These are phyloP conservation scores for Solanum rostratum DNA, from an alignment of 257 asterid genomes.

Conservation along the genomic window DNA sequence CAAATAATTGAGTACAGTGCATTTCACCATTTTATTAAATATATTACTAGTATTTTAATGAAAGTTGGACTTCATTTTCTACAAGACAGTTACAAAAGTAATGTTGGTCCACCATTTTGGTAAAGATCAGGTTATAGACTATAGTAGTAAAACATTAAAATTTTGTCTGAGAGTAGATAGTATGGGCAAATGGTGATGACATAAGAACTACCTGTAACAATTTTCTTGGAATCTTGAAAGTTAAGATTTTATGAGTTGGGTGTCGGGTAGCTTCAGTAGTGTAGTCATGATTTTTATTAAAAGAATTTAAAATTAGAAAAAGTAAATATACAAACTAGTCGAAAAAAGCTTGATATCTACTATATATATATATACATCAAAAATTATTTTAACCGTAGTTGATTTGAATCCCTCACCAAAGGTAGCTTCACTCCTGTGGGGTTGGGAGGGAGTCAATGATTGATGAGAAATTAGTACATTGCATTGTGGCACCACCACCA, in stretches of 20 bases:
- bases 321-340: no score
- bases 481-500: neutral
- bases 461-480: neutral
- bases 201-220: neutral
- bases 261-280: no score
- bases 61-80: neutral
- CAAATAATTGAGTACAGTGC: neutral
- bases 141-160: neutral
- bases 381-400: no score
- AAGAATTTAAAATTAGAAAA: no score
- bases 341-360: no score
- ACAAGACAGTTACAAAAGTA: neutral
- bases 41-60: neutral
- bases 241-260: neutral
- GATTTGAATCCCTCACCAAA: no score
- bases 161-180: neutral
- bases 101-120: neutral
- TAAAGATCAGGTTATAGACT: neutral
- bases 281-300: no score
- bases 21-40: neutral
- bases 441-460: neutral
- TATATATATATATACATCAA: no score
- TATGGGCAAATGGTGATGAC: neutral
- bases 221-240: neutral
- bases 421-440: no score